phyloP scores from a whole-genome alignment of 176 grass and related monocot species.

The Pontederia crassipes region DNA sequence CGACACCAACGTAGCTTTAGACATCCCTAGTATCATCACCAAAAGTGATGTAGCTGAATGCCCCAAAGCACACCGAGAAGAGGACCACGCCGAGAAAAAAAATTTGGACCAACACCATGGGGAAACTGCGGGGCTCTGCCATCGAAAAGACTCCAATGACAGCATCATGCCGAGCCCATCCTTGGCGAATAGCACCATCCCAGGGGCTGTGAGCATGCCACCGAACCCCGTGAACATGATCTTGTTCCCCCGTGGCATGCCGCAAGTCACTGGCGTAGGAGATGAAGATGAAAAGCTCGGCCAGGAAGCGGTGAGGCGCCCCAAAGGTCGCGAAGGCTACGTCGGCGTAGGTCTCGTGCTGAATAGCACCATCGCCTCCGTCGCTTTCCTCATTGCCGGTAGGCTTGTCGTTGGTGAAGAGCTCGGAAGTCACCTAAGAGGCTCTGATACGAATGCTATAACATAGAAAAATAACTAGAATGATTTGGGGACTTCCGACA shows the following conservation, averaged over 20 bases:
- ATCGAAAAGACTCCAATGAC: slow-evolving; percentile 80
- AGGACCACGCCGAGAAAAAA: slow-evolving; percentile 49
- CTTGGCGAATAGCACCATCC: slow-evolving; percentile 75
- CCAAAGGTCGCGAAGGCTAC: slow-evolving; percentile 68
- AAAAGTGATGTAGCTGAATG: slow-evolving; percentile 83
- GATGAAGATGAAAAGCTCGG: slow-evolving; percentile 69
- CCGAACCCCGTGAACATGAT: slow-evolving; percentile 59
- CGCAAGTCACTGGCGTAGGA: slow-evolving; percentile 52
- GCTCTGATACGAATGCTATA: too few relatives aligned
- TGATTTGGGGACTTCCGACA: too few relatives aligned
- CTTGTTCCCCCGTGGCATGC: slow-evolving; percentile 44
- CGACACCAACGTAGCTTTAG: too few relatives aligned
- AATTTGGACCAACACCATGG: slow-evolving; percentile 60
- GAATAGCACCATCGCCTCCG: slow-evolving; percentile 19
- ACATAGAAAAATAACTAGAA: too few relatives aligned
- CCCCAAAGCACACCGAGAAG: slow-evolving; percentile 59
- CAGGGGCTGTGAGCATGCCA: slow-evolving; percentile 50
- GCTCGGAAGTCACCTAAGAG: background rate
- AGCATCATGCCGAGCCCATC: slow-evolving; percentile 94
- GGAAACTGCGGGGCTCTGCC: slow-evolving; percentile 69
- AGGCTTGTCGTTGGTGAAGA: too few relatives aligned
- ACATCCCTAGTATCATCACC: slow-evolving; percentile 76
- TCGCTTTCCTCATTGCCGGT: slow-evolving; percentile 22
- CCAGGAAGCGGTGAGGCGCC: slow-evolving; percentile 41
- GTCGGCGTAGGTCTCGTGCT: slow-evolving; percentile 52